These are phyloP conservation scores for Trichoderma hamatum DNA, from an alignment of 2,329 filamentous ascomycete species.

Conservation along the genomic window DNA sequence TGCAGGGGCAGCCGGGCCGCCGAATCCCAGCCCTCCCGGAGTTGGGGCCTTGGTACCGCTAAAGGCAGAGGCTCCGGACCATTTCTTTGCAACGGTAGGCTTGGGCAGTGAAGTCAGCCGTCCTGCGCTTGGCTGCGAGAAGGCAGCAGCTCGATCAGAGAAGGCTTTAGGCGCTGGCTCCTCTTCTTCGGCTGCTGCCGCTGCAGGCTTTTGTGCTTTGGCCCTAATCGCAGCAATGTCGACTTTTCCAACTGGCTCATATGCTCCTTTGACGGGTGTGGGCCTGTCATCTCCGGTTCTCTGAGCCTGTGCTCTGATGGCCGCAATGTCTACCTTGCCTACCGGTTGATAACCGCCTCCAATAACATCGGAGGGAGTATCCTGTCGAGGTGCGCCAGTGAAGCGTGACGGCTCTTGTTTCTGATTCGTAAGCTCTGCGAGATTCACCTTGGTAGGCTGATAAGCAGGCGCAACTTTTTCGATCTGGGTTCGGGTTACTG, in stretches of 20 bases:
- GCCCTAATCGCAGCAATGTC: constrained; percentile 94
- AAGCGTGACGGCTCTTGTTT: constrained; percentile 68
- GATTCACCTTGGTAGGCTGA: constrained; percentile 92
- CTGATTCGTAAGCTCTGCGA: constrained; percentile 79
- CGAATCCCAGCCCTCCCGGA: constrained; percentile 68
- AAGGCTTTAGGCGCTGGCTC: constrained; percentile 57
- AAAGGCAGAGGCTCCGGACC: constrained; percentile 72
- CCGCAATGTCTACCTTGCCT: constrained; percentile 96
- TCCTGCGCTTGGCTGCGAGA: constrained; percentile 66
- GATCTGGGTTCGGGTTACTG: constrained; percentile 79
- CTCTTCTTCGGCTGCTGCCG: constrained; percentile 33
- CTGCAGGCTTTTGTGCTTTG: constrained; percentile 69
- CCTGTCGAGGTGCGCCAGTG: constrained; percentile 48
- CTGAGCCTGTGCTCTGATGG: constrained; percentile 76
- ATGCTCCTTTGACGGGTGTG: constrained; percentile 83
- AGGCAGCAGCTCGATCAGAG: constrained; percentile 75
- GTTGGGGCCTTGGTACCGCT: constrained; percentile 87
- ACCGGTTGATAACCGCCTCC: constrained; percentile 89
- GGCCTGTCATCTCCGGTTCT: constrained; percentile 77
- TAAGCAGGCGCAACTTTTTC: constrained; percentile 94
- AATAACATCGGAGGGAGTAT: constrained; percentile 66
- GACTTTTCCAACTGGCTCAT: constrained; percentile 94
- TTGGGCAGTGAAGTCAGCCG: constrained; percentile 87
- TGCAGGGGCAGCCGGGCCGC: constrained; percentile 60
- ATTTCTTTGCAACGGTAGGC: constrained; percentile 91